phyloP scores from a whole-genome alignment of 2,329 filamentous ascomycete species.

The Fusarium dlaminii region DNA sequence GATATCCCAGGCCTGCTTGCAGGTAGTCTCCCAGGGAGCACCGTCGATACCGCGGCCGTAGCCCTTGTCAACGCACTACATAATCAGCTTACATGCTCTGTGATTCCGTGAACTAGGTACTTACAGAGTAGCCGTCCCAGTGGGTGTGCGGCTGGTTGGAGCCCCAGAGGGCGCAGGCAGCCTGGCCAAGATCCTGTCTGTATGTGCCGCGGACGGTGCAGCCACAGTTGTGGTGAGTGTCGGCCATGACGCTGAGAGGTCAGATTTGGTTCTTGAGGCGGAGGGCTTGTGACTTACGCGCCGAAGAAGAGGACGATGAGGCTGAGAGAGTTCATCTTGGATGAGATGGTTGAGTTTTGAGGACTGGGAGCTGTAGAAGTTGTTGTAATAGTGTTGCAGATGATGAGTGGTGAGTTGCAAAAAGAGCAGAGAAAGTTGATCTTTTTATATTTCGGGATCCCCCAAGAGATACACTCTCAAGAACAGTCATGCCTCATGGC shows the following conservation, averaged over 20 bases:
- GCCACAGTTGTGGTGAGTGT: constrained; percentile 19
- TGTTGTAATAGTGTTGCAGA: not conserved
- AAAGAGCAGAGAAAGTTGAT: not conserved
- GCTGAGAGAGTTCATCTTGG: not conserved
- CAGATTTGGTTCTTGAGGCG: not conserved
- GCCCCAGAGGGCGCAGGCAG: constrained; percentile 19
- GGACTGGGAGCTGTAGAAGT: not conserved
- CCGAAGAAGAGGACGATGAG: not conserved
- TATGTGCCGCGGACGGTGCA: constrained; percentile 17
- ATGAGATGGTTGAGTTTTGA: not conserved
- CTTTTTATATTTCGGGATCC: not conserved
- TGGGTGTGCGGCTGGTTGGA: constrained; percentile 10
- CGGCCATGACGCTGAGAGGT: not conserved
- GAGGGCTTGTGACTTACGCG: not conserved
- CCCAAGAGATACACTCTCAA: accelerated
- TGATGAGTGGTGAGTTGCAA: not conserved
- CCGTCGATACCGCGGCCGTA: constrained; percentile 17
- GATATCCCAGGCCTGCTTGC: constrained; percentile 20
- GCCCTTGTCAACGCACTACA: constrained; percentile 23
- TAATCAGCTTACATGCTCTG: not conserved
- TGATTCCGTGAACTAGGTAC: accelerated
- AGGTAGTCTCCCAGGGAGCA: constrained; percentile 16
- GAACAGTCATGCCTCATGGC: accelerated
- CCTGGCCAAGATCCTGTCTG: not conserved
- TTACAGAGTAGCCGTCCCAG: constrained; percentile 24